Percentiles rank a stretch among this genome's conserved stretches.
Evolutionary conservation across 495 filamentous ascomycete genomes (phyloP).

Genomic region (Penicillium malachiteum): DNA sequence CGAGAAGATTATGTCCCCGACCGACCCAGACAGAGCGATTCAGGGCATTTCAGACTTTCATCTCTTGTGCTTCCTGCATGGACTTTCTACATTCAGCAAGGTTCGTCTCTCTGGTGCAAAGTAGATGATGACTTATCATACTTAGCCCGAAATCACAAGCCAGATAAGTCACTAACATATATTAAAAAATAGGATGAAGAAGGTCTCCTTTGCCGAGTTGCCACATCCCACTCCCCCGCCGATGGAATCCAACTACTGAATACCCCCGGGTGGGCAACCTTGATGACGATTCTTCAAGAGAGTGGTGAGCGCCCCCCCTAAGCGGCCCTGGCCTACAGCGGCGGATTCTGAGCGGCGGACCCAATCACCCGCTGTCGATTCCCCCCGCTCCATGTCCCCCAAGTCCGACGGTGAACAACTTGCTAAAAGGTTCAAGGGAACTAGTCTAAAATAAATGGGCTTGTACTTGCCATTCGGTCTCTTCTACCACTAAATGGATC

Average conservation of each 20-base stretch:
- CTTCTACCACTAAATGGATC: constrained; percentile 2
- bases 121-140: too few species aligned
- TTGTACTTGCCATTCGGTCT: constrained; percentile 9
- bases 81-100: constrained; percentile 77
- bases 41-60: constrained; percentile 87
- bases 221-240: constrained; percentile 70
- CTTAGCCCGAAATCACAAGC: too few species aligned
- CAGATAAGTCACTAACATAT: neutral
- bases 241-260: constrained; percentile 79
- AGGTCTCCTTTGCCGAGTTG: constrained; percentile 78
- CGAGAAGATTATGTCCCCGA: constrained; percentile 57
- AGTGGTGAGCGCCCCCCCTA: constrained; percentile 94
- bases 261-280: constrained; percentile 86
- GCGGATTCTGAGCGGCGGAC: constrained; percentile 34
- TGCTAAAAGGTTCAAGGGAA: constrained; percentile 98
- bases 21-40: constrained; percentile 61
- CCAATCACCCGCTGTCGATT: constrained; percentile 24
- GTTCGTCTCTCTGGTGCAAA: constrained; percentile 42
- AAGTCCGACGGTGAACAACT: constrained; percentile 66
- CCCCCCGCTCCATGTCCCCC: constrained; percentile 41
- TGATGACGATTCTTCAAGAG: constrained; percentile 88
- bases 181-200: constrained; percentile 73
- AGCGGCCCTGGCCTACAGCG: constrained; percentile 62
- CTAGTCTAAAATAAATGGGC: constrained; percentile 73
- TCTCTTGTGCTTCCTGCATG: constrained; percentile 81